phyloP scores from a whole-genome alignment of 495 filamentous ascomycete species.

The Penicillium atrosanguineum region DNA sequence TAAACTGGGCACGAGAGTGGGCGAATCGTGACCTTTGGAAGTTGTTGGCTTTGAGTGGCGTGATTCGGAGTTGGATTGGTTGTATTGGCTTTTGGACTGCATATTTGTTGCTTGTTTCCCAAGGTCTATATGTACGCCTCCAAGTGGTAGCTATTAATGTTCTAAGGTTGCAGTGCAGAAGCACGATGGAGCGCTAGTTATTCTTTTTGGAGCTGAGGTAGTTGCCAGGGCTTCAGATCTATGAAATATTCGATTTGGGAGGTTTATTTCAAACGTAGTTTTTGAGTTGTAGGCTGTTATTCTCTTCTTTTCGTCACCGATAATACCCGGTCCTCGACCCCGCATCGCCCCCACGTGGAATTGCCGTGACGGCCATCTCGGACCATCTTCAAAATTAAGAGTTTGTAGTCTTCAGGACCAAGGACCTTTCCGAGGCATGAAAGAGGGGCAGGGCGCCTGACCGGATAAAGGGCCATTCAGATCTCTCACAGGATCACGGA shows the following conservation, averaged over 20 bases:
- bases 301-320: not conserved
- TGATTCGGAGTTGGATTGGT: not conserved
- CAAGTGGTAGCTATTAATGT: not conserved
- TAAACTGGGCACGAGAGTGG: not conserved
- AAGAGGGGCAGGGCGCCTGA: not conserved
- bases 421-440: not conserved
- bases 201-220: no score
- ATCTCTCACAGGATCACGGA: not conserved
- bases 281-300: not conserved
- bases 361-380: not conserved
- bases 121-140: not conserved
- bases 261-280: not conserved
- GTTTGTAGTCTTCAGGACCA: not conserved
- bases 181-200: no score
- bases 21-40: not conserved
- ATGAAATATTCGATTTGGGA: no score
- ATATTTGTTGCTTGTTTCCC: not conserved
- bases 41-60: not conserved
- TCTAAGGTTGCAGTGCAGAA: not conserved
- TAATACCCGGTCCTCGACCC: constrained; percentile 7
- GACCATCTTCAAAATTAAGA: not conserved
- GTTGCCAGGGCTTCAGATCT: no score
- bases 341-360: constrained; percentile 12
- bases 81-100: not conserved
- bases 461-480: not conserved